Evolutionary conservation across 495 filamentous ascomycete species (phyloP).

Genomic region (Massariosphaeria phaeospora): DNA sequence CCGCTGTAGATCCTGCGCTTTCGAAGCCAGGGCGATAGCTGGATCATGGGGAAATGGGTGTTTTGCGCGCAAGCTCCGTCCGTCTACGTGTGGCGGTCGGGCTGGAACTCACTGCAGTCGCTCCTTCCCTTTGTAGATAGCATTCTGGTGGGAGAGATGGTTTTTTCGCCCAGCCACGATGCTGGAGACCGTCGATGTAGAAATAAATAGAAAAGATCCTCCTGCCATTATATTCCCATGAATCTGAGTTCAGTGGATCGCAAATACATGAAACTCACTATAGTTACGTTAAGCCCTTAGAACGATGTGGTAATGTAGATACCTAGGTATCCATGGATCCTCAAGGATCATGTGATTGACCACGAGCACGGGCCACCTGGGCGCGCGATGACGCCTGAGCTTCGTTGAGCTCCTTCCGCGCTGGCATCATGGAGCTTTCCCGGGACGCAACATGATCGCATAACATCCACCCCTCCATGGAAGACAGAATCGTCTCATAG

Average conservation of each 20-base stretch:
- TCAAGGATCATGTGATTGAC: neutral
- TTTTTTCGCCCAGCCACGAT: too few species aligned
- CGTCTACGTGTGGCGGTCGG: too few species aligned
- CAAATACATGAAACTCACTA: too few species aligned
- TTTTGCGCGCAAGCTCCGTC: too few species aligned
- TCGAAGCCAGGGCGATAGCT: neutral
- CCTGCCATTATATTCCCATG: neutral
- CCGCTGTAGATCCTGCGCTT: conserved; percentile 14
- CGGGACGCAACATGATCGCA: conserved; percentile 5
- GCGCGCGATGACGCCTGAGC: conserved; percentile 11
- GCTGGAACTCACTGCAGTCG: too few species aligned
- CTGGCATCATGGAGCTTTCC: conserved; percentile 1
- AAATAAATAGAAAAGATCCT: conserved; percentile 7
- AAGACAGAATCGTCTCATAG: neutral
- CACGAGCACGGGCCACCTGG: neutral
- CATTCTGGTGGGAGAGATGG: too few species aligned
- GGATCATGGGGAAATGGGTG: neutral
- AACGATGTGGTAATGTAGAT: too few species aligned
- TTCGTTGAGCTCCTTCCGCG: neutral
- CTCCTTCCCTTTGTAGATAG: too few species aligned
- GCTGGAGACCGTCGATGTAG: conserved; percentile 1
- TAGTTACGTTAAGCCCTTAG: too few species aligned
- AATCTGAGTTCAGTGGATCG: neutral
- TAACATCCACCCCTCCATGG: neutral
- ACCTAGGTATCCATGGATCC: neutral